Conservation (phyloP, 495 filamentous ascomycete species). For the Tuber microsphaerosporum region DNA sequence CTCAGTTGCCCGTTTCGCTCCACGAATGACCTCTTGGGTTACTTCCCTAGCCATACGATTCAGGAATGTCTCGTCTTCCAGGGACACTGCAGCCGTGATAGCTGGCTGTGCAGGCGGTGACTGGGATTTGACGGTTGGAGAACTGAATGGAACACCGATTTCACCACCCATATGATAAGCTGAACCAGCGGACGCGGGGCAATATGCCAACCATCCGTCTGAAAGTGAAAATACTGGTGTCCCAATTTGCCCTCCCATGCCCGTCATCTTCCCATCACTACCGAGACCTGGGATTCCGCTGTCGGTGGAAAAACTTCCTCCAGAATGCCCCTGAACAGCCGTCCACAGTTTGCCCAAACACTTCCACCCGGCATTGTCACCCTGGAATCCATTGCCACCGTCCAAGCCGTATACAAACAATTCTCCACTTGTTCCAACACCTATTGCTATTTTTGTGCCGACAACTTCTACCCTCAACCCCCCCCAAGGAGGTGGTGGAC, state of each 20-base stretch:
- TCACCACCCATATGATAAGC: conserved; percentile 60
- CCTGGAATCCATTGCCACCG: conserved; percentile 15
- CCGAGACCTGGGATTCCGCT: conserved; percentile 14
- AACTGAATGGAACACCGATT: conserved; percentile 48
- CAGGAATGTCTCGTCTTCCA: conserved; percentile 70
- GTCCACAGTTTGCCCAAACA: conserved; percentile 40
- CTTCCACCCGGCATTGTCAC: conserved; percentile 34
- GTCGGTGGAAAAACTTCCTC: conserved; percentile 27
- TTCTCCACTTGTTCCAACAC: conserved; percentile 39
- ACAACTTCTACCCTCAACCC: conserved; percentile 42
- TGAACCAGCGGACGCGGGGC: conserved; percentile 65
- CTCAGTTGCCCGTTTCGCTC: conserved; percentile 77
- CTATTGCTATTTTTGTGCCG: conserved; percentile 33
- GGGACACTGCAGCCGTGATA: conserved; percentile 68
- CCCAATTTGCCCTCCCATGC: conserved; percentile 20
- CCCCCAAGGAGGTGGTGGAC: conserved; percentile 41
- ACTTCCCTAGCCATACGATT: conserved; percentile 81
- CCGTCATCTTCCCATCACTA: conserved; percentile 22
- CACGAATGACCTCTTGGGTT: conserved; percentile 82
- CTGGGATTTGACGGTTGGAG: conserved; percentile 61
- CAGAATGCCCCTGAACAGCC: conserved; percentile 25
- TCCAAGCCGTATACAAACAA: conserved; percentile 38
- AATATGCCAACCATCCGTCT: conserved; percentile 76
- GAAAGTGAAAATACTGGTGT: conserved; percentile 65
- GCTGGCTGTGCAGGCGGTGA: conserved; percentile 68